Conservation (phyloP, 805 yeast genomes). For the Metschnikowia proteae region DNA sequence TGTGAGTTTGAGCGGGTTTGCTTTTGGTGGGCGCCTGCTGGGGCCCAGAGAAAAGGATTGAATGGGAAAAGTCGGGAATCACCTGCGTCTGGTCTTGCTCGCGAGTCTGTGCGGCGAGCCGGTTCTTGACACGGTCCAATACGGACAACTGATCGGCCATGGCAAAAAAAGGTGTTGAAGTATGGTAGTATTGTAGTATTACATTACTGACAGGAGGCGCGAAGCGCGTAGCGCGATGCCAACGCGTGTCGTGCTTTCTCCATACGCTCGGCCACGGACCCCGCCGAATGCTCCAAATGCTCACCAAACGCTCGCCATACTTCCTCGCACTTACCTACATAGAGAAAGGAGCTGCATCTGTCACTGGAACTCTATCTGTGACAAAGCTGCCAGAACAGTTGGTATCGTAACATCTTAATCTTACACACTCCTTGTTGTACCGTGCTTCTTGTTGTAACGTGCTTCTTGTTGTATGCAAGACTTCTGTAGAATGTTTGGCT, state of each 20-base stretch:
- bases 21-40: slow-evolving; percentile 2
- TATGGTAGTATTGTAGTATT: not conserved
- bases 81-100: slow-evolving; percentile 10
- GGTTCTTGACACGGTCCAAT: slow-evolving; percentile 25
- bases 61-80: slow-evolving; percentile 15
- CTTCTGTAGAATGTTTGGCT: no score
- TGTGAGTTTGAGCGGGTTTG: not conserved
- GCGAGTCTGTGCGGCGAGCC: slow-evolving; percentile 11
- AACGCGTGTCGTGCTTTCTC: not conserved
- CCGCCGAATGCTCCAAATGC: no score
- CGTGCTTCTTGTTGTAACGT: no score
- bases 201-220: not conserved
- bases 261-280: not conserved
- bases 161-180: not conserved
- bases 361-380: no score
- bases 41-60: slow-evolving; percentile 11
- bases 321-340: no score
- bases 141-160: slow-evolving; percentile 10
- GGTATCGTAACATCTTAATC: no score
- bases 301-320: no score
- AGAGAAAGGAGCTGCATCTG: no score
- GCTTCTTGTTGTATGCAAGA: no score
- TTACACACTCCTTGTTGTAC: no score
- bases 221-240: not conserved
- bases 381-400: no score